phyloP scores from a whole-genome alignment of 768 basidiomycete species.

The Tremella mesenterica region DNA sequence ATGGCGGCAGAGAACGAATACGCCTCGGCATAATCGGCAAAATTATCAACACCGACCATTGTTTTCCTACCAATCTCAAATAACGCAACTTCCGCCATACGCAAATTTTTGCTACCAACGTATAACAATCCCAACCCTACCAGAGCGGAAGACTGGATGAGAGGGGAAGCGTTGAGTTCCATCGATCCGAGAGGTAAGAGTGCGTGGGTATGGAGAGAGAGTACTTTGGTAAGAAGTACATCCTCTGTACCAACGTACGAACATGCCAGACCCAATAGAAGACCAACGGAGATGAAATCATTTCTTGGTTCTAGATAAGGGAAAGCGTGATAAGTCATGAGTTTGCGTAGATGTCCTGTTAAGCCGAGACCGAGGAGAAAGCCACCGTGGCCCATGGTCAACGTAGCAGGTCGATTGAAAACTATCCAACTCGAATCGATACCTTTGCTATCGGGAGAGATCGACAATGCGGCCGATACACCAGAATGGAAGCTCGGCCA shows the following conservation, averaged over 20 bases:
- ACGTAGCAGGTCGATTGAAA: slow-evolving; percentile 84
- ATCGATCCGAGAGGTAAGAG: slow-evolving; percentile 76
- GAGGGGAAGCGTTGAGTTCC: slow-evolving; percentile 79
- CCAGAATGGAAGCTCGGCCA: slow-evolving; percentile 99
- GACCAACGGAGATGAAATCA: slow-evolving; percentile 85
- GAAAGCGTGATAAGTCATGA: slow-evolving; percentile 93
- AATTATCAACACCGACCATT: slow-evolving; percentile 70
- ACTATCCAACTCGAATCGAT: slow-evolving; percentile 89
- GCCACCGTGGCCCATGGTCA: slow-evolving; percentile 91
- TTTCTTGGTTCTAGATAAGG: slow-evolving; percentile 92
- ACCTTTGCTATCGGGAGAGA: slow-evolving; percentile 62
- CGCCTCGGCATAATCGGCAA: slow-evolving; percentile 80
- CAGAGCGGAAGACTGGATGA: slow-evolving; percentile 82
- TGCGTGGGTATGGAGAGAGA: slow-evolving; percentile 88
- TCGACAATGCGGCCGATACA: slow-evolving; percentile 79
- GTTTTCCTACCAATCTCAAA: slow-evolving; percentile 70
- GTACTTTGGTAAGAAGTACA: slow-evolving; percentile 75
- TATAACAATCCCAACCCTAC: slow-evolving; percentile 82
- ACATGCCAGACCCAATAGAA: slow-evolving; percentile 85
- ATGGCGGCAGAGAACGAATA: slow-evolving; percentile 83
- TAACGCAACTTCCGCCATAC: slow-evolving; percentile 88
- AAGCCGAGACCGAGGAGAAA: slow-evolving; percentile 87
- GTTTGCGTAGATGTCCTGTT: slow-evolving; percentile 76
- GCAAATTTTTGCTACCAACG: slow-evolving; percentile 73
- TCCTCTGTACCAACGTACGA: slow-evolving; percentile 80